Percentiles rank a stretch among this genome's conserved stretches.
Conservation (phyloP, 1,284 basidiomycete genomes). For the Moesziomyces sp. region DNA sequence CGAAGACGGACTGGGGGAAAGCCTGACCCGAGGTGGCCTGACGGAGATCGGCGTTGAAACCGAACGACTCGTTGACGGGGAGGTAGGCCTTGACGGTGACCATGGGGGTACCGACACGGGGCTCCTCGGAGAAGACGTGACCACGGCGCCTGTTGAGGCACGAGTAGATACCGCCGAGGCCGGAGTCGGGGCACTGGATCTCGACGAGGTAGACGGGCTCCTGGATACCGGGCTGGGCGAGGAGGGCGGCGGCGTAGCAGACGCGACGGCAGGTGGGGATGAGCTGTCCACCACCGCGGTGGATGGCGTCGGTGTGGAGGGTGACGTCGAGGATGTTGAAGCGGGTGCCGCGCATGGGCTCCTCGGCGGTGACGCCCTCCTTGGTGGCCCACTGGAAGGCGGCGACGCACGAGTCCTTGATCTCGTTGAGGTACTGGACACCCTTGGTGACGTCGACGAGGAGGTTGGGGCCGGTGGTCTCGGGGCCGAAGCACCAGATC, state of each 20-base stretch:
- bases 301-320: conserved; percentile 97
- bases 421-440: conserved; percentile 81
- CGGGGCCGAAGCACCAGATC: conserved; percentile 99
- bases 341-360: conserved; percentile 98
- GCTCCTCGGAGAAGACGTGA: conserved; percentile 97
- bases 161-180: conserved; percentile 97
- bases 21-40: conserved; percentile 94
- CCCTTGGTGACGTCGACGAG: conserved; percentile 99
- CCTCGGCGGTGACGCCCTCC: conserved; percentile 89
- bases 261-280: conserved; percentile 96
- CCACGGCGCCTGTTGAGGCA: conserved; percentile 96
- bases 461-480: conserved; percentile 96
- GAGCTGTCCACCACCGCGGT: conserved; percentile 98
- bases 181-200: conserved; percentile 97
- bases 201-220: conserved; percentile 98
- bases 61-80: conserved; percentile 96
- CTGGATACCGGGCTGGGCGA: conserved; percentile 90
- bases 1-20: conserved; percentile 96
- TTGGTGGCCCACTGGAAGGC: conserved; percentile 98
- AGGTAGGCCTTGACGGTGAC: conserved; percentile 99
- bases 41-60: conserved; percentile 97
- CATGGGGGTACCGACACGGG: conserved; percentile 97
- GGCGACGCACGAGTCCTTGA: conserved; percentile 99
- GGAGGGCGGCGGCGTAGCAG: conserved; percentile 92
- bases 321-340: conserved; percentile 97